phyloP scores from a whole-genome alignment of 2,329 filamentous ascomycete species.

The Aureobasidium sp. region DNA sequence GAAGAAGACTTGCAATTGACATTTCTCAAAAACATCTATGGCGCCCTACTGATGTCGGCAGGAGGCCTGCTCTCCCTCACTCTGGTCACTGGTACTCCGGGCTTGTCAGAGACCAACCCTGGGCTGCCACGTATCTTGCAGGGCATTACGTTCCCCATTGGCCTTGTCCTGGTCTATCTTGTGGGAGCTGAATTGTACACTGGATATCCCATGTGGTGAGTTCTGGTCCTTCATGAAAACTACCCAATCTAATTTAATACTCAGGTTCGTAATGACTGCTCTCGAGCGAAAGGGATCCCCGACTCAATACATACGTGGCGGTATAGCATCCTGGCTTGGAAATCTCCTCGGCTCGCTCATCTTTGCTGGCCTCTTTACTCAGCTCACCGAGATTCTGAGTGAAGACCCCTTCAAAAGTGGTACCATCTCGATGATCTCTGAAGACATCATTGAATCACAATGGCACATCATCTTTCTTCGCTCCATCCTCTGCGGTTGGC shows the following conservation, averaged over 20 bases:
- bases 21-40: slow-evolving; percentile 26
- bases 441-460: slow-evolving; percentile 21
- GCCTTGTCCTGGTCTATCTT: slow-evolving; percentile 25
- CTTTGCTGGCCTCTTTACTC: slow-evolving; percentile 18
- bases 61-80: slow-evolving; percentile 22
- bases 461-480: slow-evolving; percentile 26
- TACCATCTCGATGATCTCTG: slow-evolving; percentile 20
- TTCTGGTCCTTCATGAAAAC: not conserved
- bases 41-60: slow-evolving; percentile 23
- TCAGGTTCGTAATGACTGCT: slow-evolving; percentile 21
- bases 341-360: slow-evolving; percentile 22
- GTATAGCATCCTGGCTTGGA: slow-evolving; percentile 20
- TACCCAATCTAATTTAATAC: not conserved
- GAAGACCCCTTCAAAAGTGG: slow-evolving; percentile 21
- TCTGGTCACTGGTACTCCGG: slow-evolving; percentile 20
- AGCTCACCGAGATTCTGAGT: slow-evolving; percentile 19
- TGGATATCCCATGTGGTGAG: slow-evolving; percentile 27
- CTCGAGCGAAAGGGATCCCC: slow-evolving; percentile 21
- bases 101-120: slow-evolving; percentile 19
- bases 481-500: slow-evolving; percentile 24
- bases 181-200: slow-evolving; percentile 27
- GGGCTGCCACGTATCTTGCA: slow-evolving; percentile 23
- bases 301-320: slow-evolving; percentile 19
- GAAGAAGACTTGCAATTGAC: slow-evolving; percentile 19
- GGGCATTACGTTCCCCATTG: slow-evolving; percentile 23